Base-by-base conservation (phyloP, 2,329 filamentous ascomycete species). In the Colletotrichum sp. region DNA sequence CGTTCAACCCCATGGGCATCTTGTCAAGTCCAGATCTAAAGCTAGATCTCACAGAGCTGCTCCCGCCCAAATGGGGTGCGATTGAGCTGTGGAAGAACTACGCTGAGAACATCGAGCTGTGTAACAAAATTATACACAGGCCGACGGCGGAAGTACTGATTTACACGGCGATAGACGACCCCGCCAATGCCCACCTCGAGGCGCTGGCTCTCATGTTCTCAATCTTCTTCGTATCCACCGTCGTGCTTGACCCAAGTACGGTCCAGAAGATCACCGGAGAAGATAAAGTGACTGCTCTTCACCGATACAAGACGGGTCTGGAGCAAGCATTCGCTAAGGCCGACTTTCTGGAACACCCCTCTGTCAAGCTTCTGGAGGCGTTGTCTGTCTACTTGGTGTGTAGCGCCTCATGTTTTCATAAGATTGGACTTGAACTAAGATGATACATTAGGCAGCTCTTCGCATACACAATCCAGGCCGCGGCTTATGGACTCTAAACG, bases 181-280 rank as follows among this genome's bases (percentile, higher is more conserved):
- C 84, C 1, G 66, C 39, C 1, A 72, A 72, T 3, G 82, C 83
- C 0, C 75, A 80, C 0, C 70, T 76, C 1, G 84, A 85, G 5
- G 74, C 74, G 1, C 10, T 84, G 8, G 87, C 87, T 0, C 80
- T 89, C 6, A 86, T 86, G 74, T 89, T 87, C 69, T 82, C 86
- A 72, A 88, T 92, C 16, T 92, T 92, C 77, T 88, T 84, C 77
- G 83, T 87, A 6, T 80, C 90, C 0, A 80, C 89, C 4, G 72
- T 85, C 1, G 88, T 86, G 65, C 80, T 91, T 2, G 74, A 79
- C 0, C 75, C 80, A 0, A 80, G 84, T 2, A 86, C 89, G 5
- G 88, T 84, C 36, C 79, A 78, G 3, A 49, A 36, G 4, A 18
- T 81, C 6, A 72, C 81, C 0, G 81, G 80, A 0, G 78, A 81